These are phyloP conservation scores for Ogataea methylovora DNA, from an alignment of 805 yeast species.

Conservation along the genomic window DNA sequence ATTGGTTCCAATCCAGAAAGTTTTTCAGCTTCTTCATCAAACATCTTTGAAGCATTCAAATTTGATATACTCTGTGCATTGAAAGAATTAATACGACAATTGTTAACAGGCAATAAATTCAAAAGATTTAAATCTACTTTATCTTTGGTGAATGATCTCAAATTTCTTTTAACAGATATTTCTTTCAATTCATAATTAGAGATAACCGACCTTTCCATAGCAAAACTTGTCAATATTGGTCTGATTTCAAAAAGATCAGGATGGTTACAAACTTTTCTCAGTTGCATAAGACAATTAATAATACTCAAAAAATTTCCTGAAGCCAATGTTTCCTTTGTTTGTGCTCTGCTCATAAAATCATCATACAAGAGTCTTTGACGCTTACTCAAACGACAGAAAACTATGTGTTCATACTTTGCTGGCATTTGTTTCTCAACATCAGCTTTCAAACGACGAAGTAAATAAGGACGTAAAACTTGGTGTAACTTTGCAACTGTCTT, in stretches of 20 bases:
- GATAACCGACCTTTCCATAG: constrained; percentile 58
- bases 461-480: constrained; percentile 87
- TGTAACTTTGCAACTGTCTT: constrained; percentile 84
- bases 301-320: constrained; percentile 93
- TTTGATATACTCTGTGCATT: constrained; percentile 35
- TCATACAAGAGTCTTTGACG: constrained; percentile 89
- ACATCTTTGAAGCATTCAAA: constrained; percentile 39
- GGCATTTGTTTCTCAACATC: constrained; percentile 99
- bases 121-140: constrained; percentile 45
- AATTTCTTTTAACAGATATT: constrained; percentile 26
- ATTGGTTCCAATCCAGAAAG: constrained; percentile 29
- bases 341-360: constrained; percentile 95
- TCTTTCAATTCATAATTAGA: constrained; percentile 38
- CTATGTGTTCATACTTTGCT: constrained; percentile 90
- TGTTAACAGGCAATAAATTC: constrained; percentile 49
- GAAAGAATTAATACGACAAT: constrained; percentile 38
- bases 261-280: constrained; percentile 93
- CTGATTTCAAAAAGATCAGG: constrained; percentile 95
- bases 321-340: constrained; percentile 86
- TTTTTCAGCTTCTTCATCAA: constrained; percentile 36
- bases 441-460: constrained; percentile 83
- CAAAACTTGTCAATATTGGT: constrained; percentile 87
- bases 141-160: constrained; percentile 5
- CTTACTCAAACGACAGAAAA: constrained; percentile 85
- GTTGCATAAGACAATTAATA: constrained; percentile 95